Base-by-base conservation (phyloP, 306 rosid genomes). In the Potentilla sterilis region DNA sequence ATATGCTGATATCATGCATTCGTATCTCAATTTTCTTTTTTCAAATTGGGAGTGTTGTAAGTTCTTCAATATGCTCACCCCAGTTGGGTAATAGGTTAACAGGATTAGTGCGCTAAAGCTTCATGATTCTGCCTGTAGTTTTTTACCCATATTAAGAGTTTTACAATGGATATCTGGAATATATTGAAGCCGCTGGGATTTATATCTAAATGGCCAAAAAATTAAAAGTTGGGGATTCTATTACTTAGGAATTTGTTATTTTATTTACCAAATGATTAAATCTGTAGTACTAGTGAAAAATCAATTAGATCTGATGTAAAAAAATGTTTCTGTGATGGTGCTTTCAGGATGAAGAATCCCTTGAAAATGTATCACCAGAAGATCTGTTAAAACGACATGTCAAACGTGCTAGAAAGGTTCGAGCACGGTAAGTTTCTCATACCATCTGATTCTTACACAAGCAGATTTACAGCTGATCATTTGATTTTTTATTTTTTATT, bases 391-490 rank as follows among this genome's bases (percentile, higher is more conserved):
- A 82, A 84, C 75, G 80, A 46, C 99, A 95, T 78, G 79, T 92
- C 79, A 82, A 72, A 67, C 92, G 92, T 52, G 99, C 99, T n/a
- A 95, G 89, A 83, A 85, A 49, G 78, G 92, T 95, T 82, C 88
- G 97, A 84, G 86, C 92, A 47, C 85, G 84, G 99, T 92, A 83
- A 77, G 87, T 67, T 55, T 82, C 71, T 70, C 67, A 47, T n/a
- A 38, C 76, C 9, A 41, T 8, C 77, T 44, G 59, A 42, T 73
- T 41, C 57, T 66, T 32, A 52, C 34, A n/a, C 47, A 35, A 21
- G 8, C 18, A 58, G 7, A 28, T 10, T 4, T 37, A 19, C 10
- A 3, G 57, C 22, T 44, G 24, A 32, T 12, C 11, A 49, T 28
- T 43, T 61, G 37, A 19, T 7, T 32, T 43, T 9, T 16, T 19